Conservation (phyloP, 495 filamentous ascomycete genomes). For the Aspergillus ellipticus region DNA sequence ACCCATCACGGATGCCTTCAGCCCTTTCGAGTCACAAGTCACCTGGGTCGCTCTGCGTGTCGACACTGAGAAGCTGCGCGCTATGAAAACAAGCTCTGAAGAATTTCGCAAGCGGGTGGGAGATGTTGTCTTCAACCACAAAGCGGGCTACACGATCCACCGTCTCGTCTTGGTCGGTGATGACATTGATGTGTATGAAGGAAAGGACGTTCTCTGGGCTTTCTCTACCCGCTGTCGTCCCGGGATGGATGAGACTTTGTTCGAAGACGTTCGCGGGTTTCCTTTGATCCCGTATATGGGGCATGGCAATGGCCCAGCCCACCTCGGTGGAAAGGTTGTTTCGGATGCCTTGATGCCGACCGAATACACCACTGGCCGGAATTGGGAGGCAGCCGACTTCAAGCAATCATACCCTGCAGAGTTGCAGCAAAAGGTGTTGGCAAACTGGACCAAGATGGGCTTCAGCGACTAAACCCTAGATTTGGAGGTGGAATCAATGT, state of each 20-base stretch:
- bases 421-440: conserved; percentile 29
- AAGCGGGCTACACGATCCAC: conserved; percentile 24
- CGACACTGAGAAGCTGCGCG: conserved; percentile 15
- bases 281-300: conserved; percentile 29
- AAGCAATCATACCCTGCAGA: conserved; percentile 28
- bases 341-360: conserved; percentile 30
- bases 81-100: conserved; percentile 17
- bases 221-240: conserved; percentile 30
- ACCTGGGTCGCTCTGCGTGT: conserved; percentile 28
- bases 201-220: conserved; percentile 30
- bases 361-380: conserved; percentile 30
- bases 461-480: conserved; percentile 11
- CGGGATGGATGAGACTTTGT: conserved; percentile 23
- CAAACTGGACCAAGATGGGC: conserved; percentile 26
- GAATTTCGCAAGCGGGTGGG: conserved; percentile 21
- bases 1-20: conserved; percentile 21
- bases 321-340: conserved; percentile 25
- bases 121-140: conserved; percentile 23
- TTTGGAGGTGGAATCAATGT: too few species aligned
- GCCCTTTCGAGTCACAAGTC: conserved; percentile 28
- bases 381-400: conserved; percentile 30
- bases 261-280: conserved; percentile 24
- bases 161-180: conserved; percentile 26
- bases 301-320: conserved; percentile 5
- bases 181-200: conserved; percentile 25